A percentile compares a stretch with the other conserved stretches of the same genome.
Conservation (phyloP, 164 flowering plant species). For the Piper longum region DNA sequence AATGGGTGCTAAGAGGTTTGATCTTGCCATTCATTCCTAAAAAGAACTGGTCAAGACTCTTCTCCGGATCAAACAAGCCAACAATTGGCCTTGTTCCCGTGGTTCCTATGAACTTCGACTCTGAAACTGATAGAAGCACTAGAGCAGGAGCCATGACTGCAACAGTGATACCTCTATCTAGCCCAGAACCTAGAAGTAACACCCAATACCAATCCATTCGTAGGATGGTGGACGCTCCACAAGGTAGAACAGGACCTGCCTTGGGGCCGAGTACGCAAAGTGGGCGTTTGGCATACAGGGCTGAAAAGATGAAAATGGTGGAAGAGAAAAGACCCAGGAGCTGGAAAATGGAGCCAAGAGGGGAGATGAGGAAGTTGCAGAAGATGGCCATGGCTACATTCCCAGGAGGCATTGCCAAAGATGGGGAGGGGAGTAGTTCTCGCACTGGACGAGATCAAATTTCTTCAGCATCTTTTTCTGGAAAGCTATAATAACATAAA, state of each 20-base stretch:
- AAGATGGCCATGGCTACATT: slow-evolving; percentile 47
- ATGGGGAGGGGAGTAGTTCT: slow-evolving; percentile 19
- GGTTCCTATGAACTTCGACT: slow-evolving; percentile 19
- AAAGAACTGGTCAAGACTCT: slow-evolving; percentile 30
- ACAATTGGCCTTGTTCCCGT: slow-evolving; percentile 28
- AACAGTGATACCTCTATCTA: slow-evolving; percentile 36
- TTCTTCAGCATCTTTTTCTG: too few relatives aligned
- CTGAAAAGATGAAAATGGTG: slow-evolving; percentile 4
- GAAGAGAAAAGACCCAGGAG: slow-evolving; percentile 21
- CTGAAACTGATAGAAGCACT: slow-evolving; percentile 11
- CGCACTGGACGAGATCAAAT: too few relatives aligned
- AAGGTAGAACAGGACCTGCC: slow-evolving; percentile 1
- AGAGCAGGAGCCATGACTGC: slow-evolving; percentile 31
- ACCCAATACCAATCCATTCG: slow-evolving; percentile 1
- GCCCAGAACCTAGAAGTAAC: slow-evolving; percentile 30
- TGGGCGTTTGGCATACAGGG: background rate
- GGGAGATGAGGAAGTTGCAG: slow-evolving; percentile 33
- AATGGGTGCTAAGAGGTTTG: slow-evolving; percentile 36
- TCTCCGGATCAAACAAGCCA: slow-evolving; percentile 20
- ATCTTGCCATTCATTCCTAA: slow-evolving; percentile 42
- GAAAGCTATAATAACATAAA: too few relatives aligned
- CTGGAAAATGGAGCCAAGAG: slow-evolving; percentile 18
- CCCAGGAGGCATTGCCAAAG: slow-evolving; percentile 14
- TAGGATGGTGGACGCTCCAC: slow-evolving; percentile 1
- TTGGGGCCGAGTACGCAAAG: slow-evolving; percentile 1